Evolutionary conservation across 768 basidiomycete genomes (phyloP).

Genomic region (Clitopilus hobsonii): DNA sequence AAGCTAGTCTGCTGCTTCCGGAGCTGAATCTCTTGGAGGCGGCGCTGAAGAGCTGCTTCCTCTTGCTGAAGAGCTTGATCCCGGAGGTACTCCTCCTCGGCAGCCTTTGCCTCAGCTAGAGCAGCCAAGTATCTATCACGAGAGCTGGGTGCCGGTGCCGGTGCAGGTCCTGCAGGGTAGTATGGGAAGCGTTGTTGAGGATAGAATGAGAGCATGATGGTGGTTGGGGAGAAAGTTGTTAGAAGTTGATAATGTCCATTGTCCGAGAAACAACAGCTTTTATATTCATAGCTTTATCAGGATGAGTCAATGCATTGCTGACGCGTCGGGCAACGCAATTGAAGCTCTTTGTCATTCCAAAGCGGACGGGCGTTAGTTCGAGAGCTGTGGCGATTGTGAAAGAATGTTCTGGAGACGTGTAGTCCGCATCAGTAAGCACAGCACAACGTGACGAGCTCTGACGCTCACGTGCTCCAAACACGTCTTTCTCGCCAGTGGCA

Average conservation of each 20-base stretch:
- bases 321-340: slow-evolving; percentile 22
- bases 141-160: slow-evolving; percentile 12
- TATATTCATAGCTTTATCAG: slow-evolving; percentile 13
- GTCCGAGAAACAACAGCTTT: slow-evolving; percentile 4
- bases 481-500: too few species aligned
- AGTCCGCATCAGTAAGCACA: too few species aligned
- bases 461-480: background rate
- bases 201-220: slow-evolving; percentile 11
- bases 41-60: slow-evolving; percentile 23
- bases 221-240: background rate
- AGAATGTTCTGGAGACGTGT: slow-evolving; percentile 11
- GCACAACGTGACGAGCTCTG: background rate
- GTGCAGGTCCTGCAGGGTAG: background rate
- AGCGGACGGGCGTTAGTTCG: slow-evolving; percentile 2
- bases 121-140: slow-evolving; percentile 32
- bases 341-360: slow-evolving; percentile 3
- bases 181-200: background rate
- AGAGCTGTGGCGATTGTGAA: background rate
- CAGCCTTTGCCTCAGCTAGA: slow-evolving; percentile 28
- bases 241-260: background rate
- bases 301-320: background rate
- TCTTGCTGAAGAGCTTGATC: slow-evolving; percentile 26
- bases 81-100: slow-evolving; percentile 32
- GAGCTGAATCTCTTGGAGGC: slow-evolving; percentile 16
- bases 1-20: slow-evolving; percentile 9